Evolutionary conservation across 345 rosid genomes (phyloP), one percentile per base, ranked within the genome.

Genomic region (Cardamine chenopodiifolia): DNA sequence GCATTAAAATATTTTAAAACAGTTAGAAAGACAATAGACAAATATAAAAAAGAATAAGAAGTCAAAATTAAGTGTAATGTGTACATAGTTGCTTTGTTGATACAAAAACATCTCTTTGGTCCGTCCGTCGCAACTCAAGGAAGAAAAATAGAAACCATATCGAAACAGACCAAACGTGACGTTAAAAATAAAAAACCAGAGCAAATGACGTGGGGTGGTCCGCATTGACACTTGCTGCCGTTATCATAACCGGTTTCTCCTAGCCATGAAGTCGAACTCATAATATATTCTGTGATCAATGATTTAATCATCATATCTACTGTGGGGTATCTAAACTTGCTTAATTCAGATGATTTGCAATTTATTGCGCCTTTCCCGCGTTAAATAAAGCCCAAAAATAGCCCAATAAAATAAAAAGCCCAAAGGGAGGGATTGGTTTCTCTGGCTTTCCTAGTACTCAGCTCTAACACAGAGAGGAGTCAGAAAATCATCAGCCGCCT

Each of bases 401-500:
- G 75, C 71, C 75, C 70, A 69, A 54, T 0, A 44, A 2, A 57
- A n/a, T 3, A 45, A 45, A 15, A 55, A 54, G 70, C 80, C 75
- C 69, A 68, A 61, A 68, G 4, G 1, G 5, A 23, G 1, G 22
- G 62, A 12, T 60, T 64, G 65, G 78, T 74, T 12, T 74, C 9
- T 42, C 4, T 62, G 39, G 61, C 61, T 37, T 44, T 49, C 31
- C 54, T 35, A 47, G 8, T 62, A 62, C 60, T 55, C 59, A 49
- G 73, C 68, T 66, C 62, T 49, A 25, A 40, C 32, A 57, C 40
- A 70, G 29, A 55, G 62, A 19, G 63, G 63, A 64, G 72, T 47
- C 76, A 66, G 81, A 63, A 44, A 40, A 78, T 72, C 78, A 66
- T 44, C 81, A 78, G 81, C 81, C 81, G 81, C 81, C 77, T 66